These are phyloP conservation scores for Rhododendron williamsianum DNA, from an alignment of 148 eudicot genomes.

Conservation along the genomic window DNA sequence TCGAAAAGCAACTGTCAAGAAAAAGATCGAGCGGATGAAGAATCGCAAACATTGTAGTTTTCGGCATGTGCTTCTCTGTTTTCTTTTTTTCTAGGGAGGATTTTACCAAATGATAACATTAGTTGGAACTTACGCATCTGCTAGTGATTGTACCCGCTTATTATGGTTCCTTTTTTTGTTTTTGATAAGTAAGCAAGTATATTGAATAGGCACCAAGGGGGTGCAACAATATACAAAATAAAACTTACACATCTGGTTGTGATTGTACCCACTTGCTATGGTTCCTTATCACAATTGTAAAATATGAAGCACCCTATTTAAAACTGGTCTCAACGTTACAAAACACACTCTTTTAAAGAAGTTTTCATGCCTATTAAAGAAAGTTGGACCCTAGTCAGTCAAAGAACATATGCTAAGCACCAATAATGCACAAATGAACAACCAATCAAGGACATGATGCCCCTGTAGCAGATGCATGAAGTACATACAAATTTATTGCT, in stretches of 20 bases:
- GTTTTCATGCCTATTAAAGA: not conserved
- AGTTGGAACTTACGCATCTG: not conserved
- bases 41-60: not conserved
- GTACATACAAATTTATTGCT: not conserved
- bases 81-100: not conserved
- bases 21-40: not conserved
- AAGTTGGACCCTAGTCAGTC: not conserved
- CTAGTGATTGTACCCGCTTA: not conserved
- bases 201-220: not conserved
- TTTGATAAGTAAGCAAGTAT: not conserved
- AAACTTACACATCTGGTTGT: not conserved
- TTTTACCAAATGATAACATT: not conserved
- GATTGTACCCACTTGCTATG: not conserved
- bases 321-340: not conserved
- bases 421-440: not conserved
- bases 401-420: not conserved
- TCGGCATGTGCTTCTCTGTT: not conserved
- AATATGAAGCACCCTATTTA: not conserved
- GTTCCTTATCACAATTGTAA: not conserved
- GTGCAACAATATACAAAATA: not conserved
- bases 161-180: no score
- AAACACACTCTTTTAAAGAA: not conserved
- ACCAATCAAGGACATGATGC: not conserved
- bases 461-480: not conserved
- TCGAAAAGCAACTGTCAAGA: constrained; percentile 7